These are phyloP conservation scores for Phaffia tasmanica DNA, from an alignment of 768 basidiomycete species.

Conservation along the genomic window DNA sequence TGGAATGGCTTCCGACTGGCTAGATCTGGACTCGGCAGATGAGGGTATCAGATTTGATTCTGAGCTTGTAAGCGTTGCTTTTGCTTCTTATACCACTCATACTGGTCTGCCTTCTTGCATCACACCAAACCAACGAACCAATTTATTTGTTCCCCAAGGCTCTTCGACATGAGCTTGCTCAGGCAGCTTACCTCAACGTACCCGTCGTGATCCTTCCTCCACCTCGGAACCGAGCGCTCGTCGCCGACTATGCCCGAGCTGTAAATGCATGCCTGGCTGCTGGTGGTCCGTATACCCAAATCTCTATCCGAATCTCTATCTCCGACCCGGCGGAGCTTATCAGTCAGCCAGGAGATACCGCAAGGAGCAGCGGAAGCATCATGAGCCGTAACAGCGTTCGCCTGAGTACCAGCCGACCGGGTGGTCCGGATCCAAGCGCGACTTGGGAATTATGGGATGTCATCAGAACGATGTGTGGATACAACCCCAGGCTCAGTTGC, in stretches of 20 bases:
- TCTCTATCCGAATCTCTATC: conserved; percentile 58
- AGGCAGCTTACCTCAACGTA: conserved; percentile 83
- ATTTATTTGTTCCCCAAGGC: conserved; percentile 47
- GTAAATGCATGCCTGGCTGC: conserved; percentile 61
- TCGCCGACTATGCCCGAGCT: conserved; percentile 86
- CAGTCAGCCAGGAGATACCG: conserved; percentile 27
- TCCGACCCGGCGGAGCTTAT: conserved; percentile 45
- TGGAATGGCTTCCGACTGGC: conserved; percentile 80
- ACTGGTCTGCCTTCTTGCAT: not conserved
- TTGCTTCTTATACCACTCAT: not conserved
- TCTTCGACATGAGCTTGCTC: conserved; percentile 79
- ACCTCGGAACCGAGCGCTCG: conserved; percentile 67
- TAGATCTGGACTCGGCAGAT: conserved; percentile 83
- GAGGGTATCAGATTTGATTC: conserved; percentile 93
- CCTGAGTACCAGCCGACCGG: conserved; percentile 22
- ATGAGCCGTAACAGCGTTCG: conserved; percentile 10
- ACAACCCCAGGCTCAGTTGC: conserved; percentile 42
- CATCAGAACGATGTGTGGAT: conserved; percentile 79
- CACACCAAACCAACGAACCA: conserved; percentile 5
- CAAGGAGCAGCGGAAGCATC: not conserved
- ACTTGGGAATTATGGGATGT: conserved; percentile 99
- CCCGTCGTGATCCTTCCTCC: conserved; percentile 76
- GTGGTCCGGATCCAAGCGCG: conserved; percentile 34
- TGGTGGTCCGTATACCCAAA: conserved; percentile 49
- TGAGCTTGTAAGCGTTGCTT: conserved; percentile 59